Evolutionary conservation across 768 basidiomycete species (phyloP).

Genomic region (Leccinum pellstonianum): DNA sequence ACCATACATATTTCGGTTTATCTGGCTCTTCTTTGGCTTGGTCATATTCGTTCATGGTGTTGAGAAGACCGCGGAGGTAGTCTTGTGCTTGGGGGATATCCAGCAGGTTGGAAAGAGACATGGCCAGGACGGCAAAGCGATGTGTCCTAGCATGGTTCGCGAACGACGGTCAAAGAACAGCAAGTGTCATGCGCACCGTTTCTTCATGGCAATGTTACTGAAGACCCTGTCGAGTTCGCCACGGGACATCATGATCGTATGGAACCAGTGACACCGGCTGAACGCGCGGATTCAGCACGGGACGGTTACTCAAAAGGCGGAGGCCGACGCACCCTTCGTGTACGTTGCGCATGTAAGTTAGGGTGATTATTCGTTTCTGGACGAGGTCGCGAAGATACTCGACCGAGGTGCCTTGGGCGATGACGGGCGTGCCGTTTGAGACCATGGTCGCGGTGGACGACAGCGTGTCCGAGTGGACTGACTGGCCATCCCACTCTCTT

Average conservation of each 20-base stretch:
- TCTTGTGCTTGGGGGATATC: slow-evolving; percentile 82
- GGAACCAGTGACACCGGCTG: slow-evolving; percentile 84
- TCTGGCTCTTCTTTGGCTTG: slow-evolving; percentile 53
- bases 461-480: slow-evolving; percentile 49
- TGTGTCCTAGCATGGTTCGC: slow-evolving; percentile 52
- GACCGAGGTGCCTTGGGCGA: slow-evolving; percentile 63
- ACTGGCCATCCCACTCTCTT: slow-evolving; percentile 75
- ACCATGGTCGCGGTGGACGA: slow-evolving; percentile 42
- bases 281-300: slow-evolving; percentile 6
- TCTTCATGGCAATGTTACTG: slow-evolving; percentile 72
- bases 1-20: slow-evolving; percentile 68
- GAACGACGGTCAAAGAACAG: slow-evolving; percentile 5
- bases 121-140: slow-evolving; percentile 81
- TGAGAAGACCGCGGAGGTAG: slow-evolving; percentile 70
- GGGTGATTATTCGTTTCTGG: slow-evolving; percentile 79
- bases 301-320: neutral
- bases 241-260: slow-evolving; percentile 78
- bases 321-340: slow-evolving; percentile 72
- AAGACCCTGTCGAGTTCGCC: slow-evolving; percentile 74
- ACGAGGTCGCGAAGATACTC: slow-evolving; percentile 79
- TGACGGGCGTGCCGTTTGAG: slow-evolving; percentile 30
- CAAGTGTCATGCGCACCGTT: slow-evolving; percentile 49
- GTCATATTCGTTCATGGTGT: slow-evolving; percentile 75
- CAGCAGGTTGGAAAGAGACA: slow-evolving; percentile 80
- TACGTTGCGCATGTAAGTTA: slow-evolving; percentile 82